These are phyloP conservation scores for Alternaria sp. DNA, from an alignment of 2,329 filamentous ascomycete genomes.

Conservation along the genomic window DNA sequence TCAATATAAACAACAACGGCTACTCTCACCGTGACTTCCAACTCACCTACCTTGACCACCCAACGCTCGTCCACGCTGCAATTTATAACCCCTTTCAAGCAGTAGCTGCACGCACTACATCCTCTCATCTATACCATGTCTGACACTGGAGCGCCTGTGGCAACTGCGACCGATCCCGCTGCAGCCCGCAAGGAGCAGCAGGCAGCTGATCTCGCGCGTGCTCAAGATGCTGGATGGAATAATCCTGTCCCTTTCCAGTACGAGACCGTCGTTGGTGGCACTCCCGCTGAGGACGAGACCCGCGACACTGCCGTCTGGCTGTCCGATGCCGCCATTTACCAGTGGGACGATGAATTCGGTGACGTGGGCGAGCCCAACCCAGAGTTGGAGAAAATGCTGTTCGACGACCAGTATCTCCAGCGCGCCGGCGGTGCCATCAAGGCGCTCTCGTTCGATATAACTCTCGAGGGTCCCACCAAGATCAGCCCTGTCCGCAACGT, in stretches of 20 bases:
- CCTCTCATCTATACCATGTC: conserved; percentile 29
- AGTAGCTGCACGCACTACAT: not conserved
- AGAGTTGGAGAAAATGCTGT: conserved; percentile 79
- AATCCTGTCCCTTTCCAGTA: conserved; percentile 62
- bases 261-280: conserved; percentile 41
- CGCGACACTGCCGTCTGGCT: conserved; percentile 55
- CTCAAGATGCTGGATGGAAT: conserved; percentile 58
- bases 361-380: conserved; percentile 79
- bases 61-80: not conserved
- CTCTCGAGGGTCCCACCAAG: conserved; percentile 58
- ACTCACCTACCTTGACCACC: not conserved
- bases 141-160: conserved; percentile 22
- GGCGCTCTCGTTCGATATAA: conserved; percentile 65
- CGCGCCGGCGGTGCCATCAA: conserved; percentile 70
- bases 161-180: conserved; percentile 22
- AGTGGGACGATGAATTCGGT: conserved; percentile 86
- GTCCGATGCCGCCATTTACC: conserved; percentile 72
- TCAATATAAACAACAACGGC: conserved; percentile 18
- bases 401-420: conserved; percentile 64
- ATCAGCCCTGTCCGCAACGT: conserved; percentile 61
- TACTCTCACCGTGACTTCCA: not conserved
- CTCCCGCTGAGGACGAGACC: conserved; percentile 29
- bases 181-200: conserved; percentile 36
- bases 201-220: conserved; percentile 36
- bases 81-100: not conserved